Evolutionary conservation across 805 yeast species (phyloP), one percentile per base, ranked within the genome.

Genomic region (Pichia nakasei): DNA sequence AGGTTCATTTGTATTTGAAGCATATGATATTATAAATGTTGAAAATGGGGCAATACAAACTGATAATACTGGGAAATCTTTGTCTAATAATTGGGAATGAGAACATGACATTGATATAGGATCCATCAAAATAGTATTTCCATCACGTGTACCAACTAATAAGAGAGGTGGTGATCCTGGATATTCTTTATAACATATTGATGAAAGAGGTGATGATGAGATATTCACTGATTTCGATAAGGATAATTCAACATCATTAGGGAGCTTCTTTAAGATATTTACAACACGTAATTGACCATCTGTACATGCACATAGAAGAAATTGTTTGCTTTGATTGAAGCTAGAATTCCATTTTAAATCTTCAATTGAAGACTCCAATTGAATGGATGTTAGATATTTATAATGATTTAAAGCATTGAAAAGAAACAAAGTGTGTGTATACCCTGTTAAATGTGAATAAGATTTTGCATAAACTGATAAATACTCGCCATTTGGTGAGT

Each of bases 111-210:
- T 35, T 1, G 48, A 37, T 8, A 9, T 39, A 8, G 50, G 37
- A 32, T 49, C 50, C 19, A 49, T 22, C 11, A 39, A 17, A 12
- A 41, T 33, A 3, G 44, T 37, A 41, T 47, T 49, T 3, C 52
- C 52, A 37, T 49, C 52, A 21, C 50, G 44, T 13, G 52, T 44
- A 15, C 52, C 52, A 3, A 43, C 31, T 4, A 49, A n/a, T 5
- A 49, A 17, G 7, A 29, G 5, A 5, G 32, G n/a, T 11, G 33
- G 36, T 19, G 35, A 22, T 13, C 21, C 27, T 3, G 9, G 5
- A 9, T 13, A 17, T 20, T 37, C 20, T 17, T n/a, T 24, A 21
- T 38, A 42, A 15, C 17, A 18, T 3, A 49, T 31, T 4, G 48
- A 42, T 9, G 47, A 40, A 11, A 49, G 19, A 5, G 49, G 37